Evolutionary conservation across 768 basidiomycete genomes (phyloP), one percentile per base, ranked within the genome.

Genomic region (Dacryopinax primogenitus): DNA sequence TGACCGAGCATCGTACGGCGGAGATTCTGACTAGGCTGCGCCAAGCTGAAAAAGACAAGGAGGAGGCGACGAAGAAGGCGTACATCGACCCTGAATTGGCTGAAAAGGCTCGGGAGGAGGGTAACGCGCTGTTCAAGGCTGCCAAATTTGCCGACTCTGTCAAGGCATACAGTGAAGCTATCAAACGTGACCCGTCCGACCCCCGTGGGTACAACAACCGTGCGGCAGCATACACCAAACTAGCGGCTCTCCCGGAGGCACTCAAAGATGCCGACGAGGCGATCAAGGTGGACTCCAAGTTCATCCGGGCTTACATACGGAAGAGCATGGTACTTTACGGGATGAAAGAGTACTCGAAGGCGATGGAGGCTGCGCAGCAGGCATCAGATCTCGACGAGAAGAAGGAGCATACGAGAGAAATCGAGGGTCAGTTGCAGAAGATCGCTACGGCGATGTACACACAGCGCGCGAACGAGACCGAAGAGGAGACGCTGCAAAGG

Each of bases 131-230:
- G 36, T 99, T 97, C 84, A 98, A 97, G 80, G 74, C 77, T 1
- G 95, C 92, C 21, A 86, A 95, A 75, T 99, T 93, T 75, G 94
- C 85, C 12, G 84, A 82, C 12, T 89, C 95, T 0, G 94, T 99
- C 70, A 92, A 90, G 78, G 79, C 82, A 37, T 99, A 99, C 78
- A 83, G 89, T 36, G 96, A 99, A 77, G 88, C 92, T 67, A 96
- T 98, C 81, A 97, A 97, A 78, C 87, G 96, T 62, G 86, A 91
- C 71, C 95, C 96, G 41, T 74, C 76, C 36, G 96, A 99, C 73
- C 83, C 95, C 15, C 82, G 87, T 68, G 93, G 90, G 9, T 99
- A 97, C 79, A 98, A 95, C 75, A 99, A 99, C 78, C 87, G 96
- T 62, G 92, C 96, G n/a, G 88, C 92, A 32, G 94, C 92, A 26